Conservation (phyloP, 2,329 filamentous ascomycete species). For the Botrytis cinerea region DNA sequence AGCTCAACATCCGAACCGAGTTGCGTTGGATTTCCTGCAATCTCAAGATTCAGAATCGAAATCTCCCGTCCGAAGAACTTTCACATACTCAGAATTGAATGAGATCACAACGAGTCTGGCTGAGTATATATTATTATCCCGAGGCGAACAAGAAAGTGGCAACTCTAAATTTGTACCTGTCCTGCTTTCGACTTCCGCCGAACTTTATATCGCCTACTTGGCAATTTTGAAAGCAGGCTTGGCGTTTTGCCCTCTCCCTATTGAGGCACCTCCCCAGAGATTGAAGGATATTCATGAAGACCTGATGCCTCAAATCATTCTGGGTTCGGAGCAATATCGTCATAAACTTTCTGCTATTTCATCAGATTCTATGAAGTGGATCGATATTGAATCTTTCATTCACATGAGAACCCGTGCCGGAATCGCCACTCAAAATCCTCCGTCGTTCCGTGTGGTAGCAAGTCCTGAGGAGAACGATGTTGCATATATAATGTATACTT, state of each 20-base stretch:
- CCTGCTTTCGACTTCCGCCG: conserved; percentile 35
- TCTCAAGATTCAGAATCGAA: not conserved
- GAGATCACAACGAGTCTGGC: not conserved
- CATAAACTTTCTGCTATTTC: not conserved
- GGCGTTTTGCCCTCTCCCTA: conserved; percentile 43
- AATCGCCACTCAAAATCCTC: not conserved
- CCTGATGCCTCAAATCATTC: not conserved
- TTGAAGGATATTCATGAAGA: conserved; percentile 2
- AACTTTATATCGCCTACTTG: conserved; percentile 40
- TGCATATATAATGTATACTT: conserved; percentile 27
- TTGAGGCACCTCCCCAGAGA: conserved; percentile 31
- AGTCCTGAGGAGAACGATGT: conserved; percentile 8
- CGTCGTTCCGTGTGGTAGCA: not conserved
- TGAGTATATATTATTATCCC: not conserved
- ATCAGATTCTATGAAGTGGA: not conserved
- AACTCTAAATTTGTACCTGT: conserved; percentile 13
- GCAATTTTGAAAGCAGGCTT: conserved; percentile 43
- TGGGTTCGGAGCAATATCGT: conserved; percentile 2
- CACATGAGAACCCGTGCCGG: not conserved
- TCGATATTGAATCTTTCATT: conserved; percentile 17
- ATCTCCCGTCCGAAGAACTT: not conserved
- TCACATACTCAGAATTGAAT: conserved; percentile 16
- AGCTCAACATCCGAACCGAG: conserved; percentile 5
- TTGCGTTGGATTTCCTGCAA: conserved; percentile 16
- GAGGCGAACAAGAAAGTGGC: not conserved